Conservation (phyloP, 2,329 filamentous ascomycete species). For the Fusarium buxicola region DNA sequence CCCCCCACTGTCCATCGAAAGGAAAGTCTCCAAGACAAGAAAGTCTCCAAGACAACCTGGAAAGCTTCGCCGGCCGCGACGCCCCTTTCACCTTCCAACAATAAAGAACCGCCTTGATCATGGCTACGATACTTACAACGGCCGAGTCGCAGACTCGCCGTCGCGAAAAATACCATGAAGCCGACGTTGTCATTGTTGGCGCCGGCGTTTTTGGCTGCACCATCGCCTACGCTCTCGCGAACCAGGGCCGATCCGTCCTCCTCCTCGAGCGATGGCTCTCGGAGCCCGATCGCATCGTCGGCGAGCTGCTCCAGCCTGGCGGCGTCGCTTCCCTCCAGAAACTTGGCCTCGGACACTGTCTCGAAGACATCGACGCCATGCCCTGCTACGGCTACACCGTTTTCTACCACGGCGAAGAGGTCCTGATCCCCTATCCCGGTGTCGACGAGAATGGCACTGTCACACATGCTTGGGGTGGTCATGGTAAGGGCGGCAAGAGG, state of each 20-base stretch:
- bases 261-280: conserved; percentile 89
- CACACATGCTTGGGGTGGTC: conserved; percentile 51
- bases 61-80: conserved; percentile 14
- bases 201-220: conserved; percentile 92
- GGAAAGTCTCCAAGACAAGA: conserved; percentile 15
- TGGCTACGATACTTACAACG: conserved; percentile 48
- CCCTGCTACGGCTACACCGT: conserved; percentile 88
- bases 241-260: conserved; percentile 90
- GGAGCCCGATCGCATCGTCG: conserved; percentile 95
- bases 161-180: conserved; percentile 68
- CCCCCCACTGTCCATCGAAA: conserved; percentile 38
- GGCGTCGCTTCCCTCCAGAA: conserved; percentile 84
- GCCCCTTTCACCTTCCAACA: conserved; percentile 5
- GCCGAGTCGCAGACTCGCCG: conserved; percentile 59
- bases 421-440: conserved; percentile 82
- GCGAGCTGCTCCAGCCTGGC: conserved; percentile 93
- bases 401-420: conserved; percentile 79
- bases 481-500: conserved; percentile 54
- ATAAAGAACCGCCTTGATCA: conserved; percentile 44
- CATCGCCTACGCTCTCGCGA: conserved; percentile 83
- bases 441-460: conserved; percentile 62
- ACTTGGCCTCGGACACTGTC: conserved; percentile 82
- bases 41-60: conserved; percentile 17
- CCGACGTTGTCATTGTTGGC: conserved; percentile 91
- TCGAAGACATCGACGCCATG: conserved; percentile 90